A percentile compares a stretch with the other conserved stretches of the same genome.
phyloP scores from a whole-genome alignment of 2,329 filamentous ascomycete species.

The Thelonectria discophora region DNA sequence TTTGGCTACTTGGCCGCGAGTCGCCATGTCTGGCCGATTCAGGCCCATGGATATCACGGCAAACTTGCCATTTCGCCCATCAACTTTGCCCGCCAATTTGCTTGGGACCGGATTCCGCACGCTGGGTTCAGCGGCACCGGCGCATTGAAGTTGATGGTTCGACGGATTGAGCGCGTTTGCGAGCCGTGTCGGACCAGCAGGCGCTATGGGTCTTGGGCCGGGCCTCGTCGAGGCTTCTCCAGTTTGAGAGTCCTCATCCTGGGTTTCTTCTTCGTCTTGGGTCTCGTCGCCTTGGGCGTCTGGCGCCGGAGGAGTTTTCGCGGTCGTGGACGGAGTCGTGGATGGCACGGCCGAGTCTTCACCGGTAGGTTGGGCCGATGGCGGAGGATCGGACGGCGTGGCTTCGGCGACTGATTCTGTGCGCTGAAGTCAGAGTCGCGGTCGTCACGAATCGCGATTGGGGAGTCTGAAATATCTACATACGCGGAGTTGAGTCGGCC shows the following conservation, averaged over 20 bases:
- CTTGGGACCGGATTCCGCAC: conserved; percentile 66
- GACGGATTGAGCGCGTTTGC: not conserved
- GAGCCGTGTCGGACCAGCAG: conserved; percentile 2
- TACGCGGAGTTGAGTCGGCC: conserved; percentile 40
- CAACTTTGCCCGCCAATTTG: conserved; percentile 68
- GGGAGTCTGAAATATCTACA: conserved; percentile 25
- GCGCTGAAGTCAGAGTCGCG: conserved; percentile 27
- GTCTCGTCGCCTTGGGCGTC: conserved; percentile 22
- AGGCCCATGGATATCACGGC: conserved; percentile 70
- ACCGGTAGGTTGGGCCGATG: conserved; percentile 3
- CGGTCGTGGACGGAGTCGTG: conserved; percentile 12
- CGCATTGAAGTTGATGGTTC: conserved; percentile 30
- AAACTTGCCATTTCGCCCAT: conserved; percentile 67
- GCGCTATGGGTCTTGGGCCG: too few species aligned
- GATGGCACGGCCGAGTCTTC: conserved; percentile 17
- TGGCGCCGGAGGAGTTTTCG: conserved; percentile 17
- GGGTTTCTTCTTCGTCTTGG: conserved; percentile 12
- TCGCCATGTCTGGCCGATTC: conserved; percentile 55
- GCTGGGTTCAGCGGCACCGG: conserved; percentile 43
- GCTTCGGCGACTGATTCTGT: conserved; percentile 26
- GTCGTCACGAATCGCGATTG: not conserved
- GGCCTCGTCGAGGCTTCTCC: not conserved
- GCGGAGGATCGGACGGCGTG: conserved; percentile 14
- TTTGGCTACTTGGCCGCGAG: conserved; percentile 64
- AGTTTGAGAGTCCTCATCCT: not conserved